Percentiles rank a stretch among this genome's conserved stretches.
Conservation (phyloP, 352 stramenopile species). For the Elongisporangium senticosum region DNA sequence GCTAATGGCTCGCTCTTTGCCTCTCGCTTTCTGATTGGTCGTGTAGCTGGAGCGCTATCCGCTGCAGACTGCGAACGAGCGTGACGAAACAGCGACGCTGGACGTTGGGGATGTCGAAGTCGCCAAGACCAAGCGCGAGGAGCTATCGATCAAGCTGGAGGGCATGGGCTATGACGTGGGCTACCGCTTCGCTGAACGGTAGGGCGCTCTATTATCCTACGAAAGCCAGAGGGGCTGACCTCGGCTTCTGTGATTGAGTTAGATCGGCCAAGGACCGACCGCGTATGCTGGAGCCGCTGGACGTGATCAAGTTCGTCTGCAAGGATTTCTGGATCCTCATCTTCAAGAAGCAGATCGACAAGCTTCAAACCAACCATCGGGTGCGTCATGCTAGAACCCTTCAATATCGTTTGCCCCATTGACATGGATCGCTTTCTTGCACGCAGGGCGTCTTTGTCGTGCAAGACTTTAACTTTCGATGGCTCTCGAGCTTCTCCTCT, state of each 20-base stretch:
- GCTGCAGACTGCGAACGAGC: slow-evolving; percentile 22
- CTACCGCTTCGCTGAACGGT: slow-evolving; percentile 79
- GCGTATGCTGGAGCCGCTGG: slow-evolving; percentile 85
- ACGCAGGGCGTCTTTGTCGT: slow-evolving; percentile 90
- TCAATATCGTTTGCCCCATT: no score
- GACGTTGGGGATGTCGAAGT: slow-evolving; percentile 31
- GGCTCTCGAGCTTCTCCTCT: slow-evolving; percentile 82
- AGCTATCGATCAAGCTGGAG: slow-evolving; percentile 77
- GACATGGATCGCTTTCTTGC: not conserved
- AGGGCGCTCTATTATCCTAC: not conserved
- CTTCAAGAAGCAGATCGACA: slow-evolving; percentile 98
- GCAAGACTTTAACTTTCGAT: slow-evolving; percentile 94
- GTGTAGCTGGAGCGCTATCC: slow-evolving; percentile 65
- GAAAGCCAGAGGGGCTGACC: not conserved
- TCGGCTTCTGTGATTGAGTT: not conserved
- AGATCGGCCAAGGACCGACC: slow-evolving; percentile 62
- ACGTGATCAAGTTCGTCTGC: slow-evolving; percentile 98
- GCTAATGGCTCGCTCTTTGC: not conserved
- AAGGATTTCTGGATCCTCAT: slow-evolving; percentile 98
- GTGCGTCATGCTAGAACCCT: slow-evolving; percentile 34
- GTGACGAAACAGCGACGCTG: slow-evolving; percentile 10
- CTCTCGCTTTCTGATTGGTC: not conserved
- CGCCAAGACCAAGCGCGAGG: slow-evolving; percentile 59
- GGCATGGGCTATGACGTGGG: slow-evolving; percentile 85
- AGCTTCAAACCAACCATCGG: slow-evolving; percentile 97